These are phyloP conservation scores for Nigrospora oryzae DNA, from an alignment of 2,329 filamentous ascomycete genomes.

Conservation along the genomic window DNA sequence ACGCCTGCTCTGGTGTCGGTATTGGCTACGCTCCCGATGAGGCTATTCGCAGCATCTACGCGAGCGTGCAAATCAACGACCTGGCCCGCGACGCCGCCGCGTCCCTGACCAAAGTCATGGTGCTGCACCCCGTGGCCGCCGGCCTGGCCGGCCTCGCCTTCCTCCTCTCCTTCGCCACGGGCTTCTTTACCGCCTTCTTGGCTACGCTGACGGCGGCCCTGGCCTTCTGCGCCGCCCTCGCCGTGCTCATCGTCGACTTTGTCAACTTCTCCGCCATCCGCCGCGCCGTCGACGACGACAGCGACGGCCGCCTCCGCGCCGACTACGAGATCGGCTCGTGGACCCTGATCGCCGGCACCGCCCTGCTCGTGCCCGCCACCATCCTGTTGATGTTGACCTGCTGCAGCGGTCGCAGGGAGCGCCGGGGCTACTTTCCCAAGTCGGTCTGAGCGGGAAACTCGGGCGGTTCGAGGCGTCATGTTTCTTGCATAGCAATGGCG, in stretches of 20 bases:
- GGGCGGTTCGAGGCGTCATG: too few relatives aligned
- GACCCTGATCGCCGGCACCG: neutral
- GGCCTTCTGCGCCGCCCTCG: constrained; percentile 37
- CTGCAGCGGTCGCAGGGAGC: neutral
- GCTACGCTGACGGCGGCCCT: constrained; percentile 40
- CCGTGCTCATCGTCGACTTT: constrained; percentile 48
- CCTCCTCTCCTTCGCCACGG: constrained; percentile 42
- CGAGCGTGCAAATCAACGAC: constrained; percentile 29
- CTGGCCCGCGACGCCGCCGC: constrained; percentile 34
- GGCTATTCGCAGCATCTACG: constrained; percentile 27
- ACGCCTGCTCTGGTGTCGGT: constrained; percentile 31
- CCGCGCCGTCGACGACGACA: constrained; percentile 40
- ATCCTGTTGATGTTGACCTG: neutral
- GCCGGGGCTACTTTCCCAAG: neutral
- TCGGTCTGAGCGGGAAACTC: too few relatives aligned
- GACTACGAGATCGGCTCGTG: constrained; percentile 7
- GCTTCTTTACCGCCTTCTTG: constrained; percentile 40
- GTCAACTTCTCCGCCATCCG: constrained; percentile 45
- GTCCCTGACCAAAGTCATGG: constrained; percentile 48
- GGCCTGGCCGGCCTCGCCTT: constrained; percentile 51
- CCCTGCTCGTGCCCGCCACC: neutral
- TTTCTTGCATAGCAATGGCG: too few relatives aligned
- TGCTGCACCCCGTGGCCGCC: constrained; percentile 53
- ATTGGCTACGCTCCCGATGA: constrained; percentile 49
- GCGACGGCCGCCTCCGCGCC: neutral